These are phyloP conservation scores for Leptodermis oblonga DNA, from an alignment of 257 asterid genomes.

Conservation along the genomic window DNA sequence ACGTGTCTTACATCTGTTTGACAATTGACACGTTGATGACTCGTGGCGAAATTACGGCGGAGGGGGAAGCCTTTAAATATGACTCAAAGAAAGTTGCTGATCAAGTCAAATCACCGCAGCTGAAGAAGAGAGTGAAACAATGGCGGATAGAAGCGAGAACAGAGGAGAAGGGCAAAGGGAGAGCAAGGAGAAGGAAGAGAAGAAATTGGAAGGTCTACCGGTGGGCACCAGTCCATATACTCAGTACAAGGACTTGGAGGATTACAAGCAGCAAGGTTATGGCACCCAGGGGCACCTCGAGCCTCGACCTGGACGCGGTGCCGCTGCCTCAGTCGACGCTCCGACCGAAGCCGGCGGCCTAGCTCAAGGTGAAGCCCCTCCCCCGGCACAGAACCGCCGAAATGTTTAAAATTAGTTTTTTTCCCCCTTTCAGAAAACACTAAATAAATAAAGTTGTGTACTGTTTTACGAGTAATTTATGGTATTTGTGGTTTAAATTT, in stretches of 20 bases:
- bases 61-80: no score
- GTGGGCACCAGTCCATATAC: slow-evolving; percentile 74
- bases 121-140: background rate
- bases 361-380: no score
- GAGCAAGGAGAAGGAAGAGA: slow-evolving; percentile 22
- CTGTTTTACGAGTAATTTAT: no score
- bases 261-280: slow-evolving; percentile 72
- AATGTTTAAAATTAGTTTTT: no score
- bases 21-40: slow-evolving; percentile 15
- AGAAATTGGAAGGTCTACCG: slow-evolving; percentile 47
- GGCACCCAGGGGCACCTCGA: slow-evolving; percentile 81
- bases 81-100: no score
- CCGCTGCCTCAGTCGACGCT: slow-evolving; percentile 87
- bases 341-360: slow-evolving; percentile 41
- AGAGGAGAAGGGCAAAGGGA: slow-evolving; percentile 29
- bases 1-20: no score
- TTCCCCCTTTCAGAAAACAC: no score
- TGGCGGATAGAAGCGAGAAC: background rate
- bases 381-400: no score
- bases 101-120: background rate
- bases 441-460: no score
- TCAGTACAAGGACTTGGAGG: slow-evolving; percentile 76
- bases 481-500: no score
- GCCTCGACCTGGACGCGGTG: slow-evolving; percentile 68
- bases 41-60: slow-evolving; percentile 28